These are phyloP conservation scores for Fusarium tjaetaba DNA, from an alignment of 2,329 filamentous ascomycete species.

Conservation along the genomic window DNA sequence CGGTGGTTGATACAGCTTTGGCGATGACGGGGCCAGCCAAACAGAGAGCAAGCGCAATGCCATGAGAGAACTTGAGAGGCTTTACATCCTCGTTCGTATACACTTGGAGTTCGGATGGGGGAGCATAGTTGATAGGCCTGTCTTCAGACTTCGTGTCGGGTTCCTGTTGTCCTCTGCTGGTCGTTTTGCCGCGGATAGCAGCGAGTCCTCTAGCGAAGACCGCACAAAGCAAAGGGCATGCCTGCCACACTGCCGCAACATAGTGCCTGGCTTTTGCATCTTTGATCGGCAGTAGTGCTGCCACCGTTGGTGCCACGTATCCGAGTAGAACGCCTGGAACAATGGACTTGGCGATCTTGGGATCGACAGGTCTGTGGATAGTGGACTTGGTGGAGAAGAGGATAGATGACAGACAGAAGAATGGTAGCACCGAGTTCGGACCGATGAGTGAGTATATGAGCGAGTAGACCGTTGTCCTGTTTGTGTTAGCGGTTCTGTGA, in stretches of 20 bases:
- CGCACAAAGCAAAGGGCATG: background rate
- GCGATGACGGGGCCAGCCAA: background rate
- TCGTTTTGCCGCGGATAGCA: accelerated
- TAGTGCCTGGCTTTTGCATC: background rate
- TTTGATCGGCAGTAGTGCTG: background rate
- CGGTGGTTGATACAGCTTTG: accelerated
- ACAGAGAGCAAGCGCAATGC: background rate
- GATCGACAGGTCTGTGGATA: background rate
- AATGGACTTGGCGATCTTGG: background rate
- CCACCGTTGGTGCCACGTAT: background rate
- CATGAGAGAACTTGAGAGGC: background rate
- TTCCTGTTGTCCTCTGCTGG: accelerated
- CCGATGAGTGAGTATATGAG: background rate
- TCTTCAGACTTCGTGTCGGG: background rate
- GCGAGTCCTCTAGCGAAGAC: background rate
- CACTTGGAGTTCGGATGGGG: background rate
- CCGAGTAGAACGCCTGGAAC: background rate
- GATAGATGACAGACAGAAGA: background rate
- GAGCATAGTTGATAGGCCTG: background rate
- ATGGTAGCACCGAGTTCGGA: background rate
- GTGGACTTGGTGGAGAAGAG: background rate
- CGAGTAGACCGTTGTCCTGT: background rate
- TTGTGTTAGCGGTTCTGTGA: accelerated
- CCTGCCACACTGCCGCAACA: accelerated
- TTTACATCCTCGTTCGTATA: background rate